Conservation (phyloP, 306 rosid species). For the Prunus dulcis region DNA sequence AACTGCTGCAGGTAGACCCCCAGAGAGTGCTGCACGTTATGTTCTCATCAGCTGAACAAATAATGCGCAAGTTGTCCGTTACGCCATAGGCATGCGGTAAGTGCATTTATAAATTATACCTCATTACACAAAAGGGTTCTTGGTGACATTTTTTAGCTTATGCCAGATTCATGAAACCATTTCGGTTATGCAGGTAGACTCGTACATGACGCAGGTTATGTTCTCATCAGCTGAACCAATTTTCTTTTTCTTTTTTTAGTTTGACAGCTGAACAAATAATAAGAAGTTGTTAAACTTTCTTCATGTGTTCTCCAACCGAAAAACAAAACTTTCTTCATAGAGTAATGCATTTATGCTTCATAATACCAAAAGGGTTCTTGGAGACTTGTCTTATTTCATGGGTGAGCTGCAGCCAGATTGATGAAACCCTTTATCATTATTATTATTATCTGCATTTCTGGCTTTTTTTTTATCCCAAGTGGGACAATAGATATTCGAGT, state of each 20-base stretch:
- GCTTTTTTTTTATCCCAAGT: no score
- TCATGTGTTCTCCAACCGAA: no score
- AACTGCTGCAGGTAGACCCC: constrained; percentile 44
- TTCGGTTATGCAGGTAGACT: not conserved
- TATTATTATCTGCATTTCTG: no score
- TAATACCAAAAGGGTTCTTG: not conserved
- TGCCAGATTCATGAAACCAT: not conserved
- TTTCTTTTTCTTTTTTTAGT: not conserved
- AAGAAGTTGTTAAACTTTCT: not conserved
- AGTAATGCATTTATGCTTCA: not conserved
- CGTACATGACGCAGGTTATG: not conserved
- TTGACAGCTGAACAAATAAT: not conserved
- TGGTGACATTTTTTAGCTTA: not conserved
- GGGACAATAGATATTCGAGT: no score
- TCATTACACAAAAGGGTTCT: not conserved
- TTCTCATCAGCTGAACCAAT: not conserved
- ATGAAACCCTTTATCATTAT: no score
- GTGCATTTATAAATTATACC: not conserved
- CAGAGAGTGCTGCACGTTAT: constrained; percentile 13
- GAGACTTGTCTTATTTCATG: no score
- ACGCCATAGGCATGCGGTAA: not conserved
- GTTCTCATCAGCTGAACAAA: constrained; percentile 28
- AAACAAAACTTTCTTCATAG: no score
- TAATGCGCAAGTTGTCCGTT: not conserved
- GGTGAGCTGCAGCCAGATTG: no score